Evolutionary conservation across 176 grass and related monocot species (phyloP).

Genomic region (Triticum turgidum): DNA sequence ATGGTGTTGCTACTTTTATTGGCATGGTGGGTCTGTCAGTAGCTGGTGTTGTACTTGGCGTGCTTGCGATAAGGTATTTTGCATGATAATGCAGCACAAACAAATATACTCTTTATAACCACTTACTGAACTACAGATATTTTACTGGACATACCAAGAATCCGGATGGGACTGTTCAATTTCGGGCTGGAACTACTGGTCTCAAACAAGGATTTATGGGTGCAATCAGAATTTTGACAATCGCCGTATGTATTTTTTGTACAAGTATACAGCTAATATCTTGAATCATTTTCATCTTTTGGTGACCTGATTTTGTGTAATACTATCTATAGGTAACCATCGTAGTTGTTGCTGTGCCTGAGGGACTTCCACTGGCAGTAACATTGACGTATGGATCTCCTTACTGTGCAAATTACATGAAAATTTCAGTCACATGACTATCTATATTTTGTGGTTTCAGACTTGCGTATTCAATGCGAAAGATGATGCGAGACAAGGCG

Average conservation of each 20-base stretch:
- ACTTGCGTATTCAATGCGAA: slow-evolving; percentile 96
- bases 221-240: slow-evolving; percentile 90
- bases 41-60: slow-evolving; percentile 72
- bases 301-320: slow-evolving; percentile 33
- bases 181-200: slow-evolving; percentile 67
- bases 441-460: slow-evolving; percentile 49
- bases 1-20: slow-evolving; percentile 96
- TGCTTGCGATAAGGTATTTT: slow-evolving; percentile 83
- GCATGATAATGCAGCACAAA: slow-evolving; percentile 22
- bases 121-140: slow-evolving; percentile 53
- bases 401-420: slow-evolving; percentile 29
- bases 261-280: slow-evolving; percentile 7
- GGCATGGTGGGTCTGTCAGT: slow-evolving; percentile 87
- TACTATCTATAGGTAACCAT: slow-evolving; percentile 76
- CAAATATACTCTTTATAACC: slow-evolving; percentile 25
- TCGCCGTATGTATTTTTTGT: slow-evolving; percentile 69
- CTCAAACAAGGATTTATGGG: slow-evolving; percentile 74
- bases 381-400: slow-evolving; percentile 74
- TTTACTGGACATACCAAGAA: slow-evolving; percentile 87
- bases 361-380: slow-evolving; percentile 97
- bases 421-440: slow-evolving; percentile 25
- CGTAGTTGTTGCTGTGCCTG: slow-evolving; percentile 92
- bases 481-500: slow-evolving; percentile 96
- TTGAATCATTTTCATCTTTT: slow-evolving; percentile 21
- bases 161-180: slow-evolving; percentile 79